These are phyloP conservation scores for Malassezia globosa DNA, from an alignment of 1,284 basidiomycete genomes.

Conservation along the genomic window DNA sequence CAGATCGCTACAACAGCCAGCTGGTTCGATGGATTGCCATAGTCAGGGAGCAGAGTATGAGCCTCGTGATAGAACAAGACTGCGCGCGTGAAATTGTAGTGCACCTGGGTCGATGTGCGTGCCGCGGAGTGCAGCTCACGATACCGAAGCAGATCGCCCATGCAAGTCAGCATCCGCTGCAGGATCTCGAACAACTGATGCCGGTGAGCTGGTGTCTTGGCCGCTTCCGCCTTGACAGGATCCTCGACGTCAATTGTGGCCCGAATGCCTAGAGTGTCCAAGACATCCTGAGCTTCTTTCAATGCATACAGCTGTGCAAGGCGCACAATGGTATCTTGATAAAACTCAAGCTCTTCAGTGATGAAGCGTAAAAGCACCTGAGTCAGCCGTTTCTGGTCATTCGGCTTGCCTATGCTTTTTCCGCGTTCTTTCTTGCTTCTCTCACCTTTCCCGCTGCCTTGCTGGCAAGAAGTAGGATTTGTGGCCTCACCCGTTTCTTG, in stretches of 20 bases:
- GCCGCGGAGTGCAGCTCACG: slow-evolving; percentile 61
- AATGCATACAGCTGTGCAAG: slow-evolving; percentile 33
- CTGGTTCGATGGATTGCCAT: slow-evolving; percentile 74
- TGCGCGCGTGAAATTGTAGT: slow-evolving; percentile 31
- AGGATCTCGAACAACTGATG: slow-evolving; percentile 6
- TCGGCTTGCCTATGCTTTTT: slow-evolving; percentile 21
- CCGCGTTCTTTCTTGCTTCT: slow-evolving; percentile 6
- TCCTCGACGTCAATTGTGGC: not conserved
- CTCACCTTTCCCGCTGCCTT: slow-evolving; percentile 3
- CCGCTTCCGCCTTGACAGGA: not conserved
- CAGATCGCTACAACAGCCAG: slow-evolving; percentile 83
- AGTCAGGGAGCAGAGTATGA: slow-evolving; percentile 32
- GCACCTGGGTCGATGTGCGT: not conserved
- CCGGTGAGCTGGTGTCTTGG: not conserved
- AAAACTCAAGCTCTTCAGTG: slow-evolving; percentile 30
- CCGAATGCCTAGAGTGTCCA: slow-evolving; percentile 17
- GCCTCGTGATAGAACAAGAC: slow-evolving; percentile 36
- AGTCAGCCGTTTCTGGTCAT: slow-evolving; percentile 21
- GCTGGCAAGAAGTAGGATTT: slow-evolving; percentile 11
- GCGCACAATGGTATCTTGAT: slow-evolving; percentile 31
- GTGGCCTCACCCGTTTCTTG: slow-evolving; percentile 17
- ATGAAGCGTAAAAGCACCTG: slow-evolving; percentile 33
- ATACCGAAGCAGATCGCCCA: slow-evolving; percentile 88
- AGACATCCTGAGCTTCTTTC: slow-evolving; percentile 26
- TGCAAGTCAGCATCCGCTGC: slow-evolving; percentile 61